A percentile compares a stretch with the other conserved stretches of the same genome.
phyloP scores from a whole-genome alignment of 2,329 filamentous ascomycete genomes.

The Neobulgaria alba region DNA sequence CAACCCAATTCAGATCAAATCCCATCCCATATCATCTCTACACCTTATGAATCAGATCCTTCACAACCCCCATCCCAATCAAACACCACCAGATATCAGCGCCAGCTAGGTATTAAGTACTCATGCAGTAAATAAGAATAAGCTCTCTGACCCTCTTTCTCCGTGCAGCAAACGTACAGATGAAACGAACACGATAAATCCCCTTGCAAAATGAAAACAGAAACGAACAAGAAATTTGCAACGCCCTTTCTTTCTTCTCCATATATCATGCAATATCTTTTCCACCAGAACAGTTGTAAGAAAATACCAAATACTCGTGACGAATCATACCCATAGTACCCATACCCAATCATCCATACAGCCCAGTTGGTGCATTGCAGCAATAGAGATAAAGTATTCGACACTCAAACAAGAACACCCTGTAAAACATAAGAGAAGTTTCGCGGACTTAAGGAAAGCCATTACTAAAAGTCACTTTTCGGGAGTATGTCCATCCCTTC shows the following conservation, averaged over 20 bases:
- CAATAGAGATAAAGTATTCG: background rate
- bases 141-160: background rate
- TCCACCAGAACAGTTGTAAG: background rate
- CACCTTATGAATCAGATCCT: no score
- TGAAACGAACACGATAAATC: background rate
- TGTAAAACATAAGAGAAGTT: constrained; percentile 8
- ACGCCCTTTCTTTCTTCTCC: background rate
- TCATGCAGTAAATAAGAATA: background rate
- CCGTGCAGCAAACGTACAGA: background rate
- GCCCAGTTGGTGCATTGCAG: constrained; percentile 1
- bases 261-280: constrained; percentile 1
- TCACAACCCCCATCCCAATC: no score
- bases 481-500: constrained; percentile 6
- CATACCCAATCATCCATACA: constrained; percentile 12
- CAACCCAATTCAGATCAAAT: no score
- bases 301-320: constrained; percentile 12
- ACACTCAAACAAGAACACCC: background rate
- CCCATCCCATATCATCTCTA: no score
- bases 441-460: constrained; percentile 13
- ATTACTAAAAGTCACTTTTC: constrained; percentile 19
- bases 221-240: background rate
- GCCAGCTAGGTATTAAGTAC: background rate
- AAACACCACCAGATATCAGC: no score
- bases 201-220: constrained; percentile 1
- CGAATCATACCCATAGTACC: constrained; percentile 5